phyloP scores from a whole-genome alignment of 352 stramenopile species.

The Nothophytophthora sp. region DNA sequence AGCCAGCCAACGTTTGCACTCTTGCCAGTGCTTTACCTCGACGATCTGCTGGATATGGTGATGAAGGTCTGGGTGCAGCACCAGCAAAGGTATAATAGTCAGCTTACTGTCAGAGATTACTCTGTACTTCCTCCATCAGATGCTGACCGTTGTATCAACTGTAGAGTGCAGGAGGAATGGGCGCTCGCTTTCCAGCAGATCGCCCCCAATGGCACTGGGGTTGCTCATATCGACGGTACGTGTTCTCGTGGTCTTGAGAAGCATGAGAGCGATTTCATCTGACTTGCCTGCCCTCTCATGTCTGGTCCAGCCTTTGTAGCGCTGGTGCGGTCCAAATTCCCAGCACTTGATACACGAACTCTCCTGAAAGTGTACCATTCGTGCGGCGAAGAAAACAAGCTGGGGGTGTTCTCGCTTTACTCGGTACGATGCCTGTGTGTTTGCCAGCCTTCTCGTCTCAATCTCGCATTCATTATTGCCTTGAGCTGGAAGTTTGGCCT shows the following conservation, averaged over 20 bases:
- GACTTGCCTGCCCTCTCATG: neutral
- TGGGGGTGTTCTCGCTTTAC: conserved; percentile 69
- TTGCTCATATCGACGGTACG: conserved; percentile 62
- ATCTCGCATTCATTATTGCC: conserved; percentile 3
- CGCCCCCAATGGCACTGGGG: conserved; percentile 58
- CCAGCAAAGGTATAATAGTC: conserved; percentile 42
- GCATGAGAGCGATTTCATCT: neutral
- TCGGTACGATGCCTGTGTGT: conserved; percentile 35
- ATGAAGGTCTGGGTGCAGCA: conserved; percentile 77
- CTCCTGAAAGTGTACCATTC: conserved; percentile 76
- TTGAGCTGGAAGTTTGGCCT: neutral
- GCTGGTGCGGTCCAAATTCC: conserved; percentile 57
- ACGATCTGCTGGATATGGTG: conserved; percentile 68
- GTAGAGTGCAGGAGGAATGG: conserved; percentile 63
- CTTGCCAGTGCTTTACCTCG: conserved; percentile 45
- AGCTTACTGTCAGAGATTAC: neutral
- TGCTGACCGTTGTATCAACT: neutral
- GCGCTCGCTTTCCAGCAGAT: conserved; percentile 59
- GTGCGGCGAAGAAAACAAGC: conserved; percentile 81
- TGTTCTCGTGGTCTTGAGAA: neutral
- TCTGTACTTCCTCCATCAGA: neutral
- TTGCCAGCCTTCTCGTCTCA: no score
- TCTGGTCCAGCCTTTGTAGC: conserved; percentile 45
- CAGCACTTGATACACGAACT: conserved; percentile 41
- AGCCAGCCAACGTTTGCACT: conserved; percentile 5